Conservation (phyloP, 495 filamentous ascomycete species). For the Podospora pseudoanserina region DNA sequence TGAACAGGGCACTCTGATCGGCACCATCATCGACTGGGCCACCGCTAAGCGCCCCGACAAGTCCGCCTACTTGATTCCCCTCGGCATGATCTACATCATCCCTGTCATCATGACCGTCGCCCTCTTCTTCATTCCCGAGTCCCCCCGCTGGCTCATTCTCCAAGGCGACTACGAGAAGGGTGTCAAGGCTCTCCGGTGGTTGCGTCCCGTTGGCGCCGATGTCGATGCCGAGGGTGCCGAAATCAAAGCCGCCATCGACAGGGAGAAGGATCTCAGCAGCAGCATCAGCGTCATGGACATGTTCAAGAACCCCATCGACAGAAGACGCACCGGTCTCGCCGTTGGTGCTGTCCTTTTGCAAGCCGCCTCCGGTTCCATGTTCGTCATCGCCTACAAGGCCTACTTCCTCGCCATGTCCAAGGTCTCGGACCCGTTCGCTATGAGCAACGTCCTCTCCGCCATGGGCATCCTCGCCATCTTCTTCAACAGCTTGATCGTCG, state of each 20-base stretch:
- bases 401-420: slow-evolving; percentile 65
- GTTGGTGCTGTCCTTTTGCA: slow-evolving; percentile 53
- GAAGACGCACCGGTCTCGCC: slow-evolving; percentile 48
- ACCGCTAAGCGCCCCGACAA: slow-evolving; percentile 45
- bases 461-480: slow-evolving; percentile 56
- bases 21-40: slow-evolving; percentile 61
- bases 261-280: slow-evolving; percentile 44
- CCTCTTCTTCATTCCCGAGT: slow-evolving; percentile 60
- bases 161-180: slow-evolving; percentile 49
- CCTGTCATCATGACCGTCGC: slow-evolving; percentile 49
- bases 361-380: slow-evolving; percentile 59
- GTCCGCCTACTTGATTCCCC: slow-evolving; percentile 54
- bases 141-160: slow-evolving; percentile 60
- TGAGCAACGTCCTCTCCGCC: slow-evolving; percentile 54
- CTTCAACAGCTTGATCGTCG: slow-evolving; percentile 52
- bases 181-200: slow-evolving; percentile 42
- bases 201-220: slow-evolving; percentile 42
- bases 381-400: slow-evolving; percentile 59
- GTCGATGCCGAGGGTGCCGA: slow-evolving; percentile 50
- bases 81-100: slow-evolving; percentile 57
- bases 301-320: slow-evolving; percentile 51
- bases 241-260: slow-evolving; percentile 50
- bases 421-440: slow-evolving; percentile 56
- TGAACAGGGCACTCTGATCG: slow-evolving; percentile 44
- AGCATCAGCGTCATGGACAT: slow-evolving; percentile 47